Evolutionary conservation across 805 yeast genomes (phyloP), one percentile per base, ranked within the genome.

Genomic region (Ogataea chonburiensis): DNA sequence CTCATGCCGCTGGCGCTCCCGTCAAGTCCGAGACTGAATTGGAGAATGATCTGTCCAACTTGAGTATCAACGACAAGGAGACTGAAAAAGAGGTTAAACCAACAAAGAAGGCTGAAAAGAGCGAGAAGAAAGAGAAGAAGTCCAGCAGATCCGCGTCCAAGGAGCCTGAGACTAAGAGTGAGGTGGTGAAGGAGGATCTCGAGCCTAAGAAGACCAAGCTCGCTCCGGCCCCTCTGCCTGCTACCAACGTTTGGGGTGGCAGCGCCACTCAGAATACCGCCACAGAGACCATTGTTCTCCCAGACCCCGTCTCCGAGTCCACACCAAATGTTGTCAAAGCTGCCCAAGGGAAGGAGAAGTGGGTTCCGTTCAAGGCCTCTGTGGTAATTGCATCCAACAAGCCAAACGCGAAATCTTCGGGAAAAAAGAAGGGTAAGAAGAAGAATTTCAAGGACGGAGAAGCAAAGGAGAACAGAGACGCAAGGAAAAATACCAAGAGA

Each of bases 191-290:
- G 52, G 61, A 54, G 36, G 40, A 47, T 11, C 16, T 39, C 15
- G 43, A 47, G 38, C 38, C 50, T 34, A 55, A 54, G 32, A 51
- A 50, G 42, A 58, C 44, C 41, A 60, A 51, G 56, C 60, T 75
- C 18, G 77, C 80, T 7, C 85, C 86, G 4, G 86, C 86, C 17
- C 85, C 86, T 10, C 67, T 76, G 18, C 86, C 85, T 21, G 61
- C 66, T 33, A 72, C 70, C 25, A 76, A 70, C 48, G 80, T 80
- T n/a, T 80, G 86, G 86, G 74, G 73, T 42, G 50, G 52, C 12
- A 47, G 64, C 19, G 36, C 64, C 20, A 41, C 58, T 42, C 58
- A 51, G 32, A 60, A 65, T 60, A 67, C 73, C 21, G 55, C 67
- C 19, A 56, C 68, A 21, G 59, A 58, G 27, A 61, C 64, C 14